These are phyloP conservation scores for Chaetomium olivaceum DNA, from an alignment of 2,329 filamentous ascomycete species.

Conservation along the genomic window DNA sequence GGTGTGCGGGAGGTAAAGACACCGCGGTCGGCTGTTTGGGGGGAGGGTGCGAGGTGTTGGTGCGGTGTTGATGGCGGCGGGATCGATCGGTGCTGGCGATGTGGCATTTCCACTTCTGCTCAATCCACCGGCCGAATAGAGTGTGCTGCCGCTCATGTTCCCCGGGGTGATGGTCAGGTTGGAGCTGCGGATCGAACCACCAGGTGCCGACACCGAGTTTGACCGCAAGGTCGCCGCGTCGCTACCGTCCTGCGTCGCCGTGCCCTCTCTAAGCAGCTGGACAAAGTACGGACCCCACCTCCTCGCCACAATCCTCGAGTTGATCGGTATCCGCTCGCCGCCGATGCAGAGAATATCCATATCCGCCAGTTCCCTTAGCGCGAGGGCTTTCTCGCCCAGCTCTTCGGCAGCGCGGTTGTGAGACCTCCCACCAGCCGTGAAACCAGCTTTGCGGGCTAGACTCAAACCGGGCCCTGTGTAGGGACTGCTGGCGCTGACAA, in stretches of 20 bases:
- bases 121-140: constrained; percentile 39
- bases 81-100: constrained; percentile 41
- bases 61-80: constrained; percentile 54
- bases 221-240: constrained; percentile 77
- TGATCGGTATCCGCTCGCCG: constrained; percentile 89
- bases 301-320: constrained; percentile 81
- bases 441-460: constrained; percentile 59
- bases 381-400: constrained; percentile 77
- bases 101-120: constrained; percentile 45
- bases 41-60: constrained; percentile 59
- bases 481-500: constrained; percentile 77
- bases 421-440: constrained; percentile 72
- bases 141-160: constrained; percentile 47
- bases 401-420: constrained; percentile 80
- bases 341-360: constrained; percentile 96
- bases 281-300: constrained; percentile 97
- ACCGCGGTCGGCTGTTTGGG: constrained; percentile 72
- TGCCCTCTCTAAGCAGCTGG: constrained; percentile 81
- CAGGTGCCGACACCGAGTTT: constrained; percentile 42
- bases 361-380: constrained; percentile 81
- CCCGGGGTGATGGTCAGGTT: constrained; percentile 80
- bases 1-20: constrained; percentile 91
- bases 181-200: constrained; percentile 69
- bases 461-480: constrained; percentile 59
- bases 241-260: constrained; percentile 67